Evolutionary conservation across 2,329 filamentous ascomycete species (phyloP), one percentile per base, ranked within the genome.

Genomic region (Verticillium zaregamsianum): DNA sequence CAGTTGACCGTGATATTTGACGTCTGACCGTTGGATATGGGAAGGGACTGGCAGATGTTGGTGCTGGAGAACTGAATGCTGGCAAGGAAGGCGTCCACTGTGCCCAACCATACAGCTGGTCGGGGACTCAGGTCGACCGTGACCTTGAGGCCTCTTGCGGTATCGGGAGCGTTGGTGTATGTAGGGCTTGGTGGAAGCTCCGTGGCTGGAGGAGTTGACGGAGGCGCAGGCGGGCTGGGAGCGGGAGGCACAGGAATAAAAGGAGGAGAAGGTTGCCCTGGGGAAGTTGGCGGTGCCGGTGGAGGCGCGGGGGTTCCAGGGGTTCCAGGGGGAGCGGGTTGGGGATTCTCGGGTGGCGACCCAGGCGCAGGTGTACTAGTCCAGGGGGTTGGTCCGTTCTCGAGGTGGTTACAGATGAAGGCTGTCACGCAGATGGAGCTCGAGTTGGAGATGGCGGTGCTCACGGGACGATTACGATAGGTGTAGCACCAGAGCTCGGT

Each of bases 401-500:
- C 67, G 25, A 76, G 71, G 15, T 72, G 69, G 58, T 78, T 78
- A 68, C 76, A 79, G 62, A 79, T 73, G 66, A 79, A 79, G 3
- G 76, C 76, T 45, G 75, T 75, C 68, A 74, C 71, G 64, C 76
- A 79, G 59, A 76, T 69, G 9, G 76, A 78, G 66, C 72, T 73
- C 23, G 57, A 25, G 68, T 78, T 77, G 52, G 59, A 58, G 66
- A 75, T 66, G 58, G 74, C 74, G 9, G 70, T 67, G 59, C 76
- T 77, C 59, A 79, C 65, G 4, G 74, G 75, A 8, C 73, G 74
- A 40, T 75, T 76, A 60, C 74, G 76, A 59, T 79, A 79, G 23
- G 76, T 76, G 72, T 74, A 79, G 68, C 76, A 79, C 62, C 70
- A 76, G 60, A 79, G 70, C 49, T 73, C 71, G 61, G 76, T 70